Evolutionary conservation across 345 rosid species (phyloP).

Genomic region (Tarenaya hassleriana): DNA sequence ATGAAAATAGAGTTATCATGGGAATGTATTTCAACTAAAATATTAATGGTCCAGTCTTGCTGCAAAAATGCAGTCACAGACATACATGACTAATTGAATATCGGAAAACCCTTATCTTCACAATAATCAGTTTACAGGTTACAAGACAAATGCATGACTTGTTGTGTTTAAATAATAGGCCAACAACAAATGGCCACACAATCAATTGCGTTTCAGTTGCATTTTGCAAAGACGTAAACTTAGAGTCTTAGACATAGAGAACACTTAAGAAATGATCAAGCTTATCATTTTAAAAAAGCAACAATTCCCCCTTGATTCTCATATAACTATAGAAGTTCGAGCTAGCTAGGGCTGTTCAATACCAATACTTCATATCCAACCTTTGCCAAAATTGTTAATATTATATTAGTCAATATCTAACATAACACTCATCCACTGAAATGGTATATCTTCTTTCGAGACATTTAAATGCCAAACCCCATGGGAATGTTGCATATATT

Average conservation of each 20-base stretch:
- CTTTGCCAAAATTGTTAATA: not conserved
- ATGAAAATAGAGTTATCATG: conserved; percentile 7
- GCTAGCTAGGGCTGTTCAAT: not conserved
- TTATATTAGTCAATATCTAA: too few species aligned
- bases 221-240: too few species aligned
- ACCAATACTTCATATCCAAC: not conserved
- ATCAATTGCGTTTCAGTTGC: too few species aligned
- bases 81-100: conserved; percentile 4
- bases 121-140: not conserved
- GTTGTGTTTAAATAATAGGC: too few species aligned
- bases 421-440: too few species aligned
- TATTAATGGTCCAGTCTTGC: conserved; percentile 6
- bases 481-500: not conserved
- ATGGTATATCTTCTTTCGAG: not conserved
- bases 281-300: too few species aligned
- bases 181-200: too few species aligned
- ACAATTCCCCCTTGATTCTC: not conserved
- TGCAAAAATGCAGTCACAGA: conserved; percentile 16
- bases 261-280: too few species aligned
- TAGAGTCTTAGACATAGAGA: too few species aligned
- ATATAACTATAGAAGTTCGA: not conserved
- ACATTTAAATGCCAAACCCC: conserved; percentile 5
- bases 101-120: not conserved
- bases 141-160: not conserved
- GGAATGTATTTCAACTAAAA: conserved; percentile 5